Base-by-base conservation (phyloP, 78 protist genomes). In the Polysphondylium violaceum region DNA sequence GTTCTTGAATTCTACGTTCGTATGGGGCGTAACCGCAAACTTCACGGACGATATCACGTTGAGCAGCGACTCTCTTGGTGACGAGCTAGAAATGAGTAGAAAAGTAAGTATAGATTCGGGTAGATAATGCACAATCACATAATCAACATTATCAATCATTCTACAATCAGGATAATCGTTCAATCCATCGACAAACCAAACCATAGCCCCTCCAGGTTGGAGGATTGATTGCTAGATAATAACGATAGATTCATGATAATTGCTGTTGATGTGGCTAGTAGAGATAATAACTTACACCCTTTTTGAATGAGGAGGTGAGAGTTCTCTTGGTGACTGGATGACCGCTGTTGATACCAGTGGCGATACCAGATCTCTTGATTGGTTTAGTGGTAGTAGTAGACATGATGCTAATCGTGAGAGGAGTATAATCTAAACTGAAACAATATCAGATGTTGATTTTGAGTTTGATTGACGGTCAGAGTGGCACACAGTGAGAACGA, bases 11-110 rank as follows among this genome's bases (percentile, higher is more conserved):
- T 65, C 99, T 96, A 51, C 95, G 92, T 95, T 98, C 99, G 88
- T 96, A 97, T 56, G 99, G 98, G 29, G 99, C 91, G 44, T 85
- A 89, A 47, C 99, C 99, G 14, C 89, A 56, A 16, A 97, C 95
- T 95, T 97, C 97, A 64, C 94, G 97, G 83, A 97, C 31, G 73
- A 96, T 58, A 44, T 90, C 96, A 25, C 96, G 92, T 59, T 95
- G 86, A 53, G 43, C 90, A 9, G 71, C 38, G 16, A 83, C 71
- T 36, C 90, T 40, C 51, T 83, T 83, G 76, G 90, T 69, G 69
- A 83, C 90, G 31, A 74, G 61, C 69, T 74, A 77, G n/a, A n/a
- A n/a, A n/a, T n/a, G n/a, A n/a, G n/a, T n/a, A n/a, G n/a, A n/a
- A n/a, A n/a, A n/a, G n/a, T n/a, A n/a, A n/a, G n/a, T n/a, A n/a